Base-by-base conservation (phyloP, 2,329 filamentous ascomycete genomes). In the Trichophyton schoenleinii region DNA sequence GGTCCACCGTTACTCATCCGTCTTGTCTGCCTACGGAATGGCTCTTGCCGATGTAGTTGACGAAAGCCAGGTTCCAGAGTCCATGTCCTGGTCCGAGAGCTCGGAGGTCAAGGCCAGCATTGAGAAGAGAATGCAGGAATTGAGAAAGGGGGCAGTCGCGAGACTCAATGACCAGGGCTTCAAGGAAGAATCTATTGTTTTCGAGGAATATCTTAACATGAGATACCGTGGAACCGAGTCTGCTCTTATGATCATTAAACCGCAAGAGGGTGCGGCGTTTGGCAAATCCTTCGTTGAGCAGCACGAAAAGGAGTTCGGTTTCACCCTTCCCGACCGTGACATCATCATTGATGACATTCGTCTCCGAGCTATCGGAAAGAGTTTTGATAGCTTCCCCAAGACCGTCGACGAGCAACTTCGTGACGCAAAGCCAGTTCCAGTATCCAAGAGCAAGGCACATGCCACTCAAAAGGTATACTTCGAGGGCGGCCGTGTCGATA, bases 201-300 rank as follows among this genome's bases (percentile, higher is more conserved):
- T 92, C 68, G 91, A 96, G 71, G 88, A 95, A 70, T 96, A 96
- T 69, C 82, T 97, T 61, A 96, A 96, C 71, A 91, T 96, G 86
- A 81, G 91, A 62, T 96, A 96, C 69, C 83, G 89, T 41, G 91
- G 91, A 9, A 96, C 91, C 0, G 91, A 96, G 70, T 95, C 90
- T 6, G 89, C 91, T 0, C 80, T 96, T 48, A 96, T 96, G 91
- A 84, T 95, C 57, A 76, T 94, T 65, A 89, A 87, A 72, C 89
- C 91, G 0, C 75, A 83, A 63, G 79, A 80, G 44, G 82, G 86
- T 7, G 95, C 88, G 88, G 87, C 86, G 0, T 96, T 91, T 73
- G 89, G 87, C 2, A 83, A 86, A 66, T 91, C 89, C 0, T 96
- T 97, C 68, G 79, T 95, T 36, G 84, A 85, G 67, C 89, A 95